Percentiles rank a stretch among this genome's conserved stretches.
Evolutionary conservation across 1,284 basidiomycete species (phyloP).

Genomic region (Hortiboletus rubellus): DNA sequence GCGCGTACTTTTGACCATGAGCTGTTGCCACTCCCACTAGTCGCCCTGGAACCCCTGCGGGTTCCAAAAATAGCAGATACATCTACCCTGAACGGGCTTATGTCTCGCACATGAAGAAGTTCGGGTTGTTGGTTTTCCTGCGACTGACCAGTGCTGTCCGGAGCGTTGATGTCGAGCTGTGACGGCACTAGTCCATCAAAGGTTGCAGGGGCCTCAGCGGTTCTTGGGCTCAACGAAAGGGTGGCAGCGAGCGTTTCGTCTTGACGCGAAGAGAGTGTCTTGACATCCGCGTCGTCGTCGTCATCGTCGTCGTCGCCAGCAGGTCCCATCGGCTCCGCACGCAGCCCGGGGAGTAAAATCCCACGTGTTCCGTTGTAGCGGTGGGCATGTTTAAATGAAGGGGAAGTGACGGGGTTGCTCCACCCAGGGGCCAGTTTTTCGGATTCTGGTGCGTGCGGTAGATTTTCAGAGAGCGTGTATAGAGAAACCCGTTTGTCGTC

Average conservation of each 20-base stretch:
- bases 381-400: constrained; percentile 16
- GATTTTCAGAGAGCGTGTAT: constrained; percentile 21
- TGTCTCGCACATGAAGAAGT: constrained; percentile 38
- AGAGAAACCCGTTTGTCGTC: constrained; percentile 34
- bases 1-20: constrained; percentile 36
- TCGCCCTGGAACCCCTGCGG: constrained; percentile 25
- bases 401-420: constrained; percentile 23
- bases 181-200: neutral
- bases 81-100: constrained; percentile 49
- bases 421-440: constrained; percentile 36
- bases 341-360: constrained; percentile 26
- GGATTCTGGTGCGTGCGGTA: constrained; percentile 27
- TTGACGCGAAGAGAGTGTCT: constrained; percentile 33
- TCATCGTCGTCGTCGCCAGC: constrained; percentile 30
- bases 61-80: constrained; percentile 36
- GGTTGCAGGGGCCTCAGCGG: constrained; percentile 22
- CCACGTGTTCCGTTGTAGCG: constrained; percentile 12
- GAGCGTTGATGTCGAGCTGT: neutral
- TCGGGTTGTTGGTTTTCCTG: constrained; percentile 13
- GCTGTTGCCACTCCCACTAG: constrained; percentile 31
- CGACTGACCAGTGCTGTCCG: neutral
- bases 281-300: constrained; percentile 32
- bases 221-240: constrained; percentile 32
- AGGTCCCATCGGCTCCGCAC: constrained; percentile 15
- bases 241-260: constrained; percentile 37